Base-by-base conservation (phyloP, 192 early-diverging fungal genomes). In the Irineochytrium annulatum region DNA sequence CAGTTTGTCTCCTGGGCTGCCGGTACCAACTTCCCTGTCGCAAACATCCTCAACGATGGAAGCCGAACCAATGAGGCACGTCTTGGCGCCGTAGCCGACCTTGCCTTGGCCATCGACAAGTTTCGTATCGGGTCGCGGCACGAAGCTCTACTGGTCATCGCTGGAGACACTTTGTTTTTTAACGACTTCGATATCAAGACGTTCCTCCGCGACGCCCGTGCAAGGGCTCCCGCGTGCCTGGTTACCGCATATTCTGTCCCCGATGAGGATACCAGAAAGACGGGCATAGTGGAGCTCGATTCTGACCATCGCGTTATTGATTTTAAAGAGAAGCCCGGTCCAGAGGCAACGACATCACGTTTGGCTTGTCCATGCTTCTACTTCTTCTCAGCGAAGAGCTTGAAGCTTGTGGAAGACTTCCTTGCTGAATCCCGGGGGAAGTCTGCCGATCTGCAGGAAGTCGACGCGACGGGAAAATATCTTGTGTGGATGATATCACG, bases 311-410 rank as follows among this genome's bases (percentile, higher is more conserved):
- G 56, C 13, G 70, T 86, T 30, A 73, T 57, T 13, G 44, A 55
- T 6, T 79, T 85, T 46, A 43, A 79, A 16, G 84, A 86, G 59
- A 86, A 86, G 59, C 84, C 84, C 0, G 27, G 52, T 14, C 67
- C 84, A 1, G 4, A 44, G 6, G 54, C 61, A 16, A 86, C 80
- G 0, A 34, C 4, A 22, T 72, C 76, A 1, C 55, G 84, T 5
- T 48, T 64, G 26, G 84, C 75, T 24, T 84, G 82, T 65, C 84
- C 84, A 13, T 86, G 84, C 54, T 86, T 85, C 49, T 86, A 86
- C 56, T 67, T 72, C 17, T 57, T 86, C 13, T 46, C 63, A 17
- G 48, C 28, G 3, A 13, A 55, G 30, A 44, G 65, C 0, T 24
- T 85, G 13, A 2, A 14, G 14, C 55, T 65, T 3, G 37, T 86